Evolutionary conservation across 2,329 filamentous ascomycete genomes (phyloP), one percentile per base, ranked within the genome.

Genomic region (Exophiala sp.): DNA sequence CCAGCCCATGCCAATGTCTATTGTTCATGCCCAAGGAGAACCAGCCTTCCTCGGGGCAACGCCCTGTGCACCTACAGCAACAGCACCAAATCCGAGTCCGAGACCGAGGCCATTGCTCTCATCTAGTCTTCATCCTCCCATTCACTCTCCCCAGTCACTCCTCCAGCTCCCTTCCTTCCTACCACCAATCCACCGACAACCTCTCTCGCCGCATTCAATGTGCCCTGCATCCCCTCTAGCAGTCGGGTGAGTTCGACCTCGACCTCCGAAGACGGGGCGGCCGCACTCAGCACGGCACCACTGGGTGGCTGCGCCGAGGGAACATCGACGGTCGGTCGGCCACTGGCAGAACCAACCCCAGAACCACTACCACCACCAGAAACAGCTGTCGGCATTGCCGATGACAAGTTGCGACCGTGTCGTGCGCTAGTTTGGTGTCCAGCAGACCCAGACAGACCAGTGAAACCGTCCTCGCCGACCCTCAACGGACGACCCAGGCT

Each of bases 171-270:
- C 23, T 29, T 37, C 39, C 46, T 40, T 14, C 55, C 46, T 24
- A 53, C 50, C 40, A 53, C 56, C 24, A 54, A 40, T 7, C 53
- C 52, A 11, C 56, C 52, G 13, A 60, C 53, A 13, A 67, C 66
- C 48, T 69, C 64, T 3, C 64, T 64, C 8, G 68, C 69, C 1
- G 65, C 65, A 3, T 62, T 62, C 16, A 73, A 58, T 7, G 68
- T 68, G 48, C 63, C 64, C 32, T 69, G 55, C 48, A 72, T 67
- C 41, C 68, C 65, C 24, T 62, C 65, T 6, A 73, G 58, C 42
- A 73, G 53, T 19, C 70, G 60, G 52, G 70, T 66, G 47, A 73
- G 56, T 53, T 73, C 71, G 2, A 60, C 62, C 4, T 64, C 60
- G 11, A 73, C 61, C 7, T 63, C 60, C 2, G 62, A 57, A 37